Conservation (phyloP, 768 basidiomycete genomes). For the Naganishia randhawae region DNA sequence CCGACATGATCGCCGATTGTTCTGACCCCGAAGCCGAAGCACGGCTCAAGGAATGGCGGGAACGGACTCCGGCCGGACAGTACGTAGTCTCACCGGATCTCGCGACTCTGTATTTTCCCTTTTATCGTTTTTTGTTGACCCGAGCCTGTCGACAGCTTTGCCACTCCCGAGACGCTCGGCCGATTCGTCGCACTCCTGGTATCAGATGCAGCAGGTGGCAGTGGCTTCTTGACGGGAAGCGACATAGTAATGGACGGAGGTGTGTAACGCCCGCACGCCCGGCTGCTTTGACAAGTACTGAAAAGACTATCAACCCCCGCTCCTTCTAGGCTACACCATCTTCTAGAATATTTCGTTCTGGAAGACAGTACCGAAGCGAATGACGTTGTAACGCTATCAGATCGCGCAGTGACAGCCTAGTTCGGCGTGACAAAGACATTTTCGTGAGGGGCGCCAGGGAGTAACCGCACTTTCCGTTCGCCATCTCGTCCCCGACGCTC, state of each 20-base stretch:
- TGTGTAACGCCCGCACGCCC: too few species aligned
- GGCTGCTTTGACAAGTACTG: too few species aligned
- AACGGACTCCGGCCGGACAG: conserved; percentile 42
- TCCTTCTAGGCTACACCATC: too few species aligned
- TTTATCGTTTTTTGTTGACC: background rate
- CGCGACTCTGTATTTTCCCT: background rate
- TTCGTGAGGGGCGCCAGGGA: too few species aligned
- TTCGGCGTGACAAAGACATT: too few species aligned
- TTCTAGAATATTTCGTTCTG: too few species aligned
- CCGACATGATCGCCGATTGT: conserved; percentile 46
- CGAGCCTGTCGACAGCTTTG: conserved; percentile 39
- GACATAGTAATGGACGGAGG: conserved; percentile 49
- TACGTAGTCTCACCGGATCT: conserved; percentile 13
- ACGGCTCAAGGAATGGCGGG: conserved; percentile 42
- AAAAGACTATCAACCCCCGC: too few species aligned
- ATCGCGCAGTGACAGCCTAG: too few species aligned
- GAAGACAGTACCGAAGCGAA: too few species aligned
- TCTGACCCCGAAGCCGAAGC: conserved; percentile 27
- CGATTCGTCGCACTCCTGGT: conserved; percentile 40
- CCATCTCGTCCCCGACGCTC: too few species aligned
- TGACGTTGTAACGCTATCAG: too few species aligned
- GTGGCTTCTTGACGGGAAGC: conserved; percentile 47
- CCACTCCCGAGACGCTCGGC: conserved; percentile 41
- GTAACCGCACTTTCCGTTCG: too few species aligned
- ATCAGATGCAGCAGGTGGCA: conserved; percentile 31